Percentiles rank a stretch among this genome's conserved stretches.
Conservation (phyloP, 2,329 filamentous ascomycete genomes). For the Hymenoscyphus infarciens region DNA sequence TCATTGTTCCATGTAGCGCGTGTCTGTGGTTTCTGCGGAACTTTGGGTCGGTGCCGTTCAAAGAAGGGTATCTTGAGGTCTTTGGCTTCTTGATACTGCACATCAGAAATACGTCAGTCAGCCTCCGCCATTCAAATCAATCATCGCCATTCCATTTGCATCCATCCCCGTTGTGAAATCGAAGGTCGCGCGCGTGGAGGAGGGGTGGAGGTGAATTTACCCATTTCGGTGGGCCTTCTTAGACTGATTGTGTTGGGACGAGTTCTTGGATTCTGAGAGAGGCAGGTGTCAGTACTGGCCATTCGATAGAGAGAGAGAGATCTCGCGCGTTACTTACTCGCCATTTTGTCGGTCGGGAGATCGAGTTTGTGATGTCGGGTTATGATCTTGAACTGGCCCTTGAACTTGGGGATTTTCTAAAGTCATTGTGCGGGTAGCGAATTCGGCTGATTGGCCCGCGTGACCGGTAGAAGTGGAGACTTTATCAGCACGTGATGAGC, state of each 20-base stretch:
- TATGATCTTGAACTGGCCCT: no score
- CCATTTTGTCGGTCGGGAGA: slow-evolving; percentile 43
- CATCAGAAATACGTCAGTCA: slow-evolving; percentile 14
- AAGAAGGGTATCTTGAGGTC: slow-evolving; percentile 96
- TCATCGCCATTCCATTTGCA: not conserved
- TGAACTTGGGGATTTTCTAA: no score
- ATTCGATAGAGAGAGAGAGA: not conserved
- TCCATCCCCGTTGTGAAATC: not conserved
- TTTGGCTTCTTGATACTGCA: slow-evolving; percentile 99
- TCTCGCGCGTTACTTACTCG: slow-evolving; percentile 54
- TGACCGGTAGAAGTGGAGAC: no score
- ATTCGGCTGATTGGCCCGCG: no score
- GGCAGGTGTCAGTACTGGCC: not conserved
- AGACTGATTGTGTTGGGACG: slow-evolving; percentile 97
- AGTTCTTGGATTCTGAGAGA: slow-evolving; percentile 97
- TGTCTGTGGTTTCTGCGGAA: slow-evolving; percentile 99
- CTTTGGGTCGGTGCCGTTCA: slow-evolving; percentile 99
- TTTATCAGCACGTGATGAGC: no score
- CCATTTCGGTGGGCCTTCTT: slow-evolving; percentile 99
- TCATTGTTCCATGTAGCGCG: slow-evolving; percentile 98
- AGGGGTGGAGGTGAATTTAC: slow-evolving; percentile 52
- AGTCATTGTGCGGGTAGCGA: no score
- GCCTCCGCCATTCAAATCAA: not conserved
- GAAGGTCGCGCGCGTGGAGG: slow-evolving; percentile 12
- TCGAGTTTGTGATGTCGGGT: no score